Conservation (phyloP, 495 filamentous ascomycete species). For the Podospora tetraspora region DNA sequence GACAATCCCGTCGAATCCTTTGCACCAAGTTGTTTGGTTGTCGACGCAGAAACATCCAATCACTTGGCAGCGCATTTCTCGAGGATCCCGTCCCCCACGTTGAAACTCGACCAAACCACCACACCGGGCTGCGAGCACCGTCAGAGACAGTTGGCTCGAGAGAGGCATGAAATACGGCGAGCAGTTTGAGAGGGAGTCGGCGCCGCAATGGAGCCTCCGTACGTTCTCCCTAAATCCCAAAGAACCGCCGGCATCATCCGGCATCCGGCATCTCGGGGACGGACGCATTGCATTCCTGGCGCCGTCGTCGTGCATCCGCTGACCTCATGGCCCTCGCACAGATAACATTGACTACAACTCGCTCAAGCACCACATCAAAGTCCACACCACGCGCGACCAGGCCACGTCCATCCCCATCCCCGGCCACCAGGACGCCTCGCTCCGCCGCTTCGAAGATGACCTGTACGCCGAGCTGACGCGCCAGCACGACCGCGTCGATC, state of each 20-base stretch:
- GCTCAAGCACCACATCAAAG: constrained; percentile 68
- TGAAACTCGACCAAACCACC: neutral
- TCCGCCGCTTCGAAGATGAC: constrained; percentile 54
- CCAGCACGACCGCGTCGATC: constrained; percentile 61
- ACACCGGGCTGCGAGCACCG: neutral
- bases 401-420: constrained; percentile 62
- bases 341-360: constrained; percentile 75
- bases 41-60: neutral
- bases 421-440: constrained; percentile 48
- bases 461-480: constrained; percentile 56
- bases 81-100: neutral
- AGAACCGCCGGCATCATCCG: neutral
- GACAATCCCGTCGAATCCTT: neutral
- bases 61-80: neutral
- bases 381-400: constrained; percentile 55
- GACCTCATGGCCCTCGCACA: constrained; percentile 1
- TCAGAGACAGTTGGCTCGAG: neutral
- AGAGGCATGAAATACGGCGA: constrained; percentile 64
- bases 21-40: neutral
- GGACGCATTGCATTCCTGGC: neutral
- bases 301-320: constrained; percentile 4
- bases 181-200: constrained; percentile 70
- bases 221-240: constrained; percentile 32
- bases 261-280: neutral
- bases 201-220: constrained; percentile 85